Conservation (phyloP, 129 eudicot genomes). For the Gnaphalium uliginosum region DNA sequence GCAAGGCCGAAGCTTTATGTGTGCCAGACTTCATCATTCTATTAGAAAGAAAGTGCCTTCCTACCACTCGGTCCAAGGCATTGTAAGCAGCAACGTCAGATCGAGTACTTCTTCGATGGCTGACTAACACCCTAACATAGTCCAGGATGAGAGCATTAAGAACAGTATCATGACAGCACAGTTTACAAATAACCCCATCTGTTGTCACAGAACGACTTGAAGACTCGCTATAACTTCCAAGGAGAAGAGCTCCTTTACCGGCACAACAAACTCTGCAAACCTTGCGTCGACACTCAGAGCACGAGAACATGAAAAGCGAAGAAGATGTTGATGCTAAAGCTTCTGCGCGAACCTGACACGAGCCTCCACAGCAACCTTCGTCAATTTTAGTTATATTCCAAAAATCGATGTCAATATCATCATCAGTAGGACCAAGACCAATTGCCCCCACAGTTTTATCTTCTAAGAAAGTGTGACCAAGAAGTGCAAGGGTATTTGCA, state of each 20-base stretch:
- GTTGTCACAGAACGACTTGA: conserved; percentile 48
- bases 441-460: conserved; percentile 69
- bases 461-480: conserved; percentile 72
- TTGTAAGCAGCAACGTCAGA: conserved; percentile 61
- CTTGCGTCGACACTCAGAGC: conserved; percentile 70
- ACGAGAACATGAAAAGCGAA: conserved; percentile 43
- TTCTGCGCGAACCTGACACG: conserved; percentile 82
- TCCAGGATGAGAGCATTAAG: conserved; percentile 82
- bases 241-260: conserved; percentile 87
- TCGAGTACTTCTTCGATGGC: conserved; percentile 66
- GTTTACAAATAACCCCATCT: conserved; percentile 77
- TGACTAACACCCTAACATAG: conserved; percentile 72
- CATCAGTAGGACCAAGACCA: conserved; percentile 59
- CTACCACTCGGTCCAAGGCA: conserved; percentile 61
- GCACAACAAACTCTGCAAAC: conserved; percentile 91
- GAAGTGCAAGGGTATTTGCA: conserved; percentile 75
- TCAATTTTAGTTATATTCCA: conserved; percentile 75
- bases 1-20: conserved; percentile 30
- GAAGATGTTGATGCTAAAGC: conserved; percentile 35
- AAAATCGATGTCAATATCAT: conserved; percentile 54
- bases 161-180: conserved; percentile 74
- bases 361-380: conserved; percentile 71
- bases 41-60: conserved; percentile 44
- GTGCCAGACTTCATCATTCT: conserved; percentile 35
- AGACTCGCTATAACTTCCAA: conserved; percentile 54